phyloP scores from a whole-genome alignment of 306 rosid genomes.

The Calophaca sinica region DNA sequence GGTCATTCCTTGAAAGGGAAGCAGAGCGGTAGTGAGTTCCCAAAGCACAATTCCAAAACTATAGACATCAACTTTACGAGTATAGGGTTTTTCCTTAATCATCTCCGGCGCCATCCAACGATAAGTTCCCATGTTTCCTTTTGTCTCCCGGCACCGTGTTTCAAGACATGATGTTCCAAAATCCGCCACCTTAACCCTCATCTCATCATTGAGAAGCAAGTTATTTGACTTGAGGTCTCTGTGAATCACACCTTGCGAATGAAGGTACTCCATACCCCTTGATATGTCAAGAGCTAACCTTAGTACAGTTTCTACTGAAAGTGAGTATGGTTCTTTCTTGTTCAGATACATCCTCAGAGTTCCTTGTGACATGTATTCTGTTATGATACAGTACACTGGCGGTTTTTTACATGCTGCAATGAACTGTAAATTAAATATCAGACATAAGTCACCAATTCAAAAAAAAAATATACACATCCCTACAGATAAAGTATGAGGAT shows the following conservation, averaged over 20 bases:
- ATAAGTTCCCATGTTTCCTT: conserved; percentile 97
- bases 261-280: conserved; percentile 97
- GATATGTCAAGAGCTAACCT: conserved; percentile 97
- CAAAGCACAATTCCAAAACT: conserved; percentile 97
- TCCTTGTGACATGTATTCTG: conserved; percentile 99
- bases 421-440: conserved; percentile 64
- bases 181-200: conserved; percentile 98
- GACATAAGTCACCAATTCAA: background rate
- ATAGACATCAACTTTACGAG: conserved; percentile 93
- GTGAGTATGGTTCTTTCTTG: conserved; percentile 98
- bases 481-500: background rate
- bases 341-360: conserved; percentile 96
- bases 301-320: conserved; percentile 83
- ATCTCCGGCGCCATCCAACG: conserved; percentile 99
- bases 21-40: conserved; percentile 93
- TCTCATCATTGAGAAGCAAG: conserved; percentile 93
- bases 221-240: conserved; percentile 93
- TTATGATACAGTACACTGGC: conserved; percentile 92
- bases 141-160: conserved; percentile 84
- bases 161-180: conserved; percentile 97
- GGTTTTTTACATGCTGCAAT: conserved; percentile 99
- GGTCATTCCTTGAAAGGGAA: conserved; percentile 99
- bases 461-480: background rate
- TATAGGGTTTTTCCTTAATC: conserved; percentile 86
- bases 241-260: conserved; percentile 96